These are phyloP conservation scores for Mycena epipterygia DNA, from an alignment of 768 basidiomycete species.

Conservation along the genomic window DNA sequence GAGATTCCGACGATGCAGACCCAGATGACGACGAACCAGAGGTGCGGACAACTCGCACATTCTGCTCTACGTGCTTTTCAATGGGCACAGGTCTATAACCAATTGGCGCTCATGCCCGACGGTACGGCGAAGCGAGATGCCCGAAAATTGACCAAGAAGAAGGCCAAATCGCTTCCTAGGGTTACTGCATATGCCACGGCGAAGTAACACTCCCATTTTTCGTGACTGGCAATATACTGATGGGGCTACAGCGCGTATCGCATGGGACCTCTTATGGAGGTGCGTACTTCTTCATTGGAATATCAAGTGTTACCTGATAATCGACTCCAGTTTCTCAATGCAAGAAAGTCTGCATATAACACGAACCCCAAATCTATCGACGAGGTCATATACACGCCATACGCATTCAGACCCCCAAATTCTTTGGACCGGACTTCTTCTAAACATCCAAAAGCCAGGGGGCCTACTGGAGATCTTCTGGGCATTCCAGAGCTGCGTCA, in stretches of 20 bases:
- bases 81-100: conserved; percentile 83
- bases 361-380: conserved; percentile 92
- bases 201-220: conserved; percentile 61
- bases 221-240: neutral
- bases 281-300: neutral
- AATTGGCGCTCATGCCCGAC: conserved; percentile 93
- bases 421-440: conserved; percentile 21
- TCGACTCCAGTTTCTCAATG: conserved; percentile 74
- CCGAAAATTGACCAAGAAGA: conserved; percentile 91
- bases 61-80: conserved; percentile 35
- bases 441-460: conserved; percentile 13
- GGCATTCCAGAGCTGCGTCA: conserved; percentile 79
- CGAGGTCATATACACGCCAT: conserved; percentile 95
- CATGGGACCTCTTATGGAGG: conserved; percentile 85
- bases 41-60: conserved; percentile 74
- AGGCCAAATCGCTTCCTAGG: conserved; percentile 90
- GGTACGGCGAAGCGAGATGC: conserved; percentile 95
- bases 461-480: conserved; percentile 78
- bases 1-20: conserved; percentile 82
- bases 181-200: conserved; percentile 98
- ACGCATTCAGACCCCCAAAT: conserved; percentile 58
- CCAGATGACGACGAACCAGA: conserved; percentile 73
- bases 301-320: neutral
- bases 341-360: conserved; percentile 84
- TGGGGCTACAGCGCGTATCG: conserved; percentile 79